Evolutionary conservation across 495 filamentous ascomycete species (phyloP).

Genomic region (Rostrohypoxylon terebratum): DNA sequence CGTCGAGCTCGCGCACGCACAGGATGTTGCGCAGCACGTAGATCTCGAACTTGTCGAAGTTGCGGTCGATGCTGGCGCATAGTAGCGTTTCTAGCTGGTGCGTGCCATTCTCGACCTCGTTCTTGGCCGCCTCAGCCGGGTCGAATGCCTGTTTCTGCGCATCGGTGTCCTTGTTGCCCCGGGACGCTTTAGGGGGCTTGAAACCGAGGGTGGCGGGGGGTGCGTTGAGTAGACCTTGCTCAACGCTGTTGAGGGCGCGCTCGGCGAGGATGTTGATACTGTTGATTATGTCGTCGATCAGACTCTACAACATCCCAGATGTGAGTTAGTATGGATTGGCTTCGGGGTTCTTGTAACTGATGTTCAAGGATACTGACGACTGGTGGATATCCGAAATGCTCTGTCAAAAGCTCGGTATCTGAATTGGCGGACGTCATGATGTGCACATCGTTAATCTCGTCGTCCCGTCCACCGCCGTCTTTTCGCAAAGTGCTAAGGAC

Average conservation of each 20-base stretch:
- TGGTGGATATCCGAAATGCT: constrained; percentile 95
- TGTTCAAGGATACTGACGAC: constrained; percentile 68
- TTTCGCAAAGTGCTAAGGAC: neutral
- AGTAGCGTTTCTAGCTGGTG: constrained; percentile 96
- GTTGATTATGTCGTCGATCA: constrained; percentile 98
- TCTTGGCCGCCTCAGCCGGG: constrained; percentile 67
- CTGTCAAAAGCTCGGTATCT: constrained; percentile 84
- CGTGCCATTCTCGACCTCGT: constrained; percentile 89
- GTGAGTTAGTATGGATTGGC: constrained; percentile 41
- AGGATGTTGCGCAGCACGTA: constrained; percentile 91
- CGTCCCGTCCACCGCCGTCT: constrained; percentile 18
- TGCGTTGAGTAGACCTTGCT: constrained; percentile 78
- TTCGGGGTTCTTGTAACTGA: neutral
- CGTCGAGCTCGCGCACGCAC: constrained; percentile 72
- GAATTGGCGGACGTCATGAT: constrained; percentile 62
- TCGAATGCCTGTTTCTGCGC: constrained; percentile 63
- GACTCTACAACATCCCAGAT: constrained; percentile 66
- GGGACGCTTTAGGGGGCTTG: constrained; percentile 50
- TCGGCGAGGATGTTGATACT: constrained; percentile 90
- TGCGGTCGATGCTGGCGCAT: constrained; percentile 93
- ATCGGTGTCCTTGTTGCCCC: constrained; percentile 50
- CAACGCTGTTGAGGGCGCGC: constrained; percentile 83
- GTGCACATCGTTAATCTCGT: constrained; percentile 32
- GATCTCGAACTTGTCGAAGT: constrained; percentile 96
- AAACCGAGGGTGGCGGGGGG: constrained; percentile 84